These are phyloP conservation scores for Wickerhamomyces sp. DNA, from an alignment of 1,139 yeast species.

Conservation along the genomic window DNA sequence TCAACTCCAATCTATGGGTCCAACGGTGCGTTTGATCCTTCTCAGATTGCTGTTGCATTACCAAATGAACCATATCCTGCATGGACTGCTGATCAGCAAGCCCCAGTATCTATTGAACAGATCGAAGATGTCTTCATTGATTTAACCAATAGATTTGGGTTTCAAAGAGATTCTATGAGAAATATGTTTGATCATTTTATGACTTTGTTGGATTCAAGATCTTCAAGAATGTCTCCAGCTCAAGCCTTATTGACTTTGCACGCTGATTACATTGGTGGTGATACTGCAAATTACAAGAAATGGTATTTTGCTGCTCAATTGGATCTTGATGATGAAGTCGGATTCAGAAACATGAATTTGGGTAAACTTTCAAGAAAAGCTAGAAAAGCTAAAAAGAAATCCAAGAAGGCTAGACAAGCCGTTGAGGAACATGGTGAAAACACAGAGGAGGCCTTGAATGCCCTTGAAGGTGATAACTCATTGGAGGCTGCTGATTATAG, in stretches of 20 bases:
- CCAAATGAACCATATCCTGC: conserved; percentile 87
- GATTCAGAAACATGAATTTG: conserved; percentile 73
- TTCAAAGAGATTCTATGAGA: conserved; percentile 96
- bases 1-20: conserved; percentile 92
- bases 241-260: conserved; percentile 90
- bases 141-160: conserved; percentile 87
- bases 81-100: conserved; percentile 90
- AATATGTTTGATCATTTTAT: conserved; percentile 95
- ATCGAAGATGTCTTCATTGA: conserved; percentile 90
- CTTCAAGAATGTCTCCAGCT: conserved; percentile 95
- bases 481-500: conserved; percentile 77
- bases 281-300: conserved; percentile 82
- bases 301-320: conserved; percentile 96
- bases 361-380: conserved; percentile 61
- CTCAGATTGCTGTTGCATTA: conserved; percentile 48
- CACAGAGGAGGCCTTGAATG: conserved; percentile 44
- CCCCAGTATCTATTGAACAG: conserved; percentile 80
- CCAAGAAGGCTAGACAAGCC: conserved; percentile 61
- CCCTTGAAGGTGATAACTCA: conserved; percentile 82
- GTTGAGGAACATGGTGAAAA: conserved; percentile 45
- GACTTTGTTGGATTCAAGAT: conserved; percentile 89
- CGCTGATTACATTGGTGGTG: conserved; percentile 97
- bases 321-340: conserved; percentile 78
- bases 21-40: conserved; percentile 58
- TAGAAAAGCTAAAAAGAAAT: conserved; percentile 50